Conservation (phyloP, 306 rosid genomes). For the Clitoria ternatea region DNA sequence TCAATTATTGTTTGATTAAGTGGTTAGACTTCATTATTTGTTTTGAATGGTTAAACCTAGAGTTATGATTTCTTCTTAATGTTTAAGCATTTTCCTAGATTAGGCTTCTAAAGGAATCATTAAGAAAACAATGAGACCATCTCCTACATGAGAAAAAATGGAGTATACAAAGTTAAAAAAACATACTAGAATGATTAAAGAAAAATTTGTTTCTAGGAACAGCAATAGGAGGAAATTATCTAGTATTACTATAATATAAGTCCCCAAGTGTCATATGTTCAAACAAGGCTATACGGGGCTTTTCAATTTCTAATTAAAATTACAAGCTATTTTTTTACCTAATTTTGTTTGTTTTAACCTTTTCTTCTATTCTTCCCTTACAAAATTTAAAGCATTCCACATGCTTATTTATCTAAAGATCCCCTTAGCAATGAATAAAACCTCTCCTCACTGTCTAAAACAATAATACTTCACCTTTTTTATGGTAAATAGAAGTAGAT, state of each 20-base stretch:
- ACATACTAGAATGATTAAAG: not conserved
- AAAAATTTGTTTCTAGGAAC: not conserved
- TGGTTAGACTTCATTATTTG: too few species aligned
- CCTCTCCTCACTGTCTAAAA: not conserved
- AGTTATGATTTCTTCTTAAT: too few species aligned
- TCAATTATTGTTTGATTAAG: too few species aligned
- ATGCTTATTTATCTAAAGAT: not conserved
- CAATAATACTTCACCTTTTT: too few species aligned
- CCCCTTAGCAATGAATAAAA: not conserved
- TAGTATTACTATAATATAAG: not conserved
- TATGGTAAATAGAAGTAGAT: not conserved
- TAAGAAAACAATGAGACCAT: constrained; percentile 55
- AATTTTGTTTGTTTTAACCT: not conserved
- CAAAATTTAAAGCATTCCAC: not conserved
- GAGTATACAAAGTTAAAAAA: not conserved
- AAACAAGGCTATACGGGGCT: not conserved
- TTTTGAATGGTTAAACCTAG: too few species aligned
- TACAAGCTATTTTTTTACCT: not conserved
- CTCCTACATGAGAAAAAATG: constrained; percentile 53
- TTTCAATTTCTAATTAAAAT: not conserved
- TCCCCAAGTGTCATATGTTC: not conserved
- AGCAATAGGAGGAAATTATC: not conserved
- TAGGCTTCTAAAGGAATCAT: not conserved
- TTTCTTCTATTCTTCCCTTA: not conserved
- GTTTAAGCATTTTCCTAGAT: not conserved